These are phyloP conservation scores for Pichia gijzeniarum DNA, from an alignment of 805 yeast species.

Conservation along the genomic window DNA sequence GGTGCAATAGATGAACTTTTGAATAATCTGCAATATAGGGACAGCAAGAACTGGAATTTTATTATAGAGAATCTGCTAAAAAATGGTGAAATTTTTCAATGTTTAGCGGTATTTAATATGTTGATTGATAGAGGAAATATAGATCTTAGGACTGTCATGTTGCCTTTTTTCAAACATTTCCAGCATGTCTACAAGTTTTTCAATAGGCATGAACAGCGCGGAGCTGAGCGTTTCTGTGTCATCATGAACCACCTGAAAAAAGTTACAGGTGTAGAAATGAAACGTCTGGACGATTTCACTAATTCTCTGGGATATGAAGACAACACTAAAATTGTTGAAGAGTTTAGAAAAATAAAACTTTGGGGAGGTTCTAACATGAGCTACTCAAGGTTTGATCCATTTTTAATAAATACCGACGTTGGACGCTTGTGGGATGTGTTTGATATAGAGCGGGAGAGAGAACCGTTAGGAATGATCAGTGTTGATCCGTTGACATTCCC, in stretches of 20 bases:
- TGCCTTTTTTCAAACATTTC: not conserved
- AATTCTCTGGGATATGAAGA: too few relatives aligned
- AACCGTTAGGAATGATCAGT: not conserved
- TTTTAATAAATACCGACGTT: not conserved
- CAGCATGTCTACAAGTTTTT: not conserved
- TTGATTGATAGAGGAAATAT: not conserved
- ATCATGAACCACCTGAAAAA: not conserved
- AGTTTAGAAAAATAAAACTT: not conserved
- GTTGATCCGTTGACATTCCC: constrained; percentile 3
- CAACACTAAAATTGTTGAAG: not conserved
- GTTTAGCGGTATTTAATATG: constrained; percentile 3
- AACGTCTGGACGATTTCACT: not conserved
- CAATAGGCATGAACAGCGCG: not conserved
- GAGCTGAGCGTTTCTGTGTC: not conserved
- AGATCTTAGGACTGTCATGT: not conserved
- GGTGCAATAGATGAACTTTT: not conserved
- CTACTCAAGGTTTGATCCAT: too few relatives aligned
- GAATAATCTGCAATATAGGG: not conserved
- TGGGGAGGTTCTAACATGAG: not conserved
- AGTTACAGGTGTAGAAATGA: not conserved
- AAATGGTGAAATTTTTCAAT: not conserved
- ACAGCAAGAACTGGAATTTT: not conserved
- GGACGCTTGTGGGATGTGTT: constrained; percentile 3
- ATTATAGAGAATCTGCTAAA: not conserved
- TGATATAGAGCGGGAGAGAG: not conserved